Evolutionary conservation across 768 basidiomycete species (phyloP).

Genomic region (Naematelia encephala): DNA sequence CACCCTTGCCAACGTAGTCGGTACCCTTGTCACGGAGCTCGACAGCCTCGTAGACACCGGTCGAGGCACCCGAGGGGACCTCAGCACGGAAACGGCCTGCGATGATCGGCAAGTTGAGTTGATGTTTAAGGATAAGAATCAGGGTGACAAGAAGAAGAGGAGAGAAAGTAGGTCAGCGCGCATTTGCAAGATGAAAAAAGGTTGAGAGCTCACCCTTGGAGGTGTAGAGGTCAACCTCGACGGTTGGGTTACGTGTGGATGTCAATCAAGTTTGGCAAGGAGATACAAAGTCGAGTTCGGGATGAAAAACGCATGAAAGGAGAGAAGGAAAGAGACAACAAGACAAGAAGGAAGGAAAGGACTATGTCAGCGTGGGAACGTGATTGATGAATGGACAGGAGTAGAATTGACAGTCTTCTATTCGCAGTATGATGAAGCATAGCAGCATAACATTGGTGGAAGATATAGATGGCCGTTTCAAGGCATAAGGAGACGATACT

Average conservation of each 20-base stretch:
- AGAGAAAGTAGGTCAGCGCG: neutral
- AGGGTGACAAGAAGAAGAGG: neutral
- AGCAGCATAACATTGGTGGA: no score
- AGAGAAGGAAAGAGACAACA: neutral
- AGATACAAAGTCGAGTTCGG: neutral
- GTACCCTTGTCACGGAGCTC: conserved; percentile 98
- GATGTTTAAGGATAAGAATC: conserved; percentile 1
- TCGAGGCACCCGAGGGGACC: conserved; percentile 97
- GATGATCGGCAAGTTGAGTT: neutral
- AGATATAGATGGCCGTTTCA: no score
- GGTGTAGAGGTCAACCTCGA: conserved; percentile 88
- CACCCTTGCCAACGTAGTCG: conserved; percentile 94
- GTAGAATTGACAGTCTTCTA: neutral
- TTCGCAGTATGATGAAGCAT: neutral
- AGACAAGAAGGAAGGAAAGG: neutral
- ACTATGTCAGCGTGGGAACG: neutral
- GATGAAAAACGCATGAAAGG: no score
- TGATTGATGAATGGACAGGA: conserved; percentile 44
- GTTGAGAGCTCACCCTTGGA: conserved; percentile 64
- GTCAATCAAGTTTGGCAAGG: conserved; percentile 13
- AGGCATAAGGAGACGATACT: conserved; percentile 54
- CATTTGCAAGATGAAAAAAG: conserved; percentile 2
- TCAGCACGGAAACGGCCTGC: conserved; percentile 86
- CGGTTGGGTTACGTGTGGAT: conserved; percentile 57
- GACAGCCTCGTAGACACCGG: conserved; percentile 95